phyloP scores from a whole-genome alignment of 192 early-diverging fungal genomes.

The Coemansia umbellata region DNA sequence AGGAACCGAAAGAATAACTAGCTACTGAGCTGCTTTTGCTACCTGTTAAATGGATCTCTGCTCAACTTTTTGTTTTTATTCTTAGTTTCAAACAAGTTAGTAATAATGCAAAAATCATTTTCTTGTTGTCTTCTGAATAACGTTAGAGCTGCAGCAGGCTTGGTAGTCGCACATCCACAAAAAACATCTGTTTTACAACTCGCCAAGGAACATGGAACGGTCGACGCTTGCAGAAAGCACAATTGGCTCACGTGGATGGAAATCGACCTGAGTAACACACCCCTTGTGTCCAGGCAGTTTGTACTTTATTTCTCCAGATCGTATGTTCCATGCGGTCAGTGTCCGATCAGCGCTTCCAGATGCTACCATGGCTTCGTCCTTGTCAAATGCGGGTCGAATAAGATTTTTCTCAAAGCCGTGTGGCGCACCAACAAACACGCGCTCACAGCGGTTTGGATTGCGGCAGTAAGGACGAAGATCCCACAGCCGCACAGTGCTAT shows the following conservation, averaged over 20 bases:
- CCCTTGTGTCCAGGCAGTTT: slow-evolving; percentile 96
- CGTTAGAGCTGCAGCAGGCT: no score
- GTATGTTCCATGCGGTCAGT: slow-evolving; percentile 86
- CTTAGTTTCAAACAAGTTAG: background rate
- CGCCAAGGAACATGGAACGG: slow-evolving; percentile 84
- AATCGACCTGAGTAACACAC: slow-evolving; percentile 89
- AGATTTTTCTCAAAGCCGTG: slow-evolving; percentile 96
- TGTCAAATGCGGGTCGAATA: slow-evolving; percentile 84
- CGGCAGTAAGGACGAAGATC: slow-evolving; percentile 82
- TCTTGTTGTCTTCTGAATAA: no score
- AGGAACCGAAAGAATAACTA: background rate
- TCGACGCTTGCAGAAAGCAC: slow-evolving; percentile 84
- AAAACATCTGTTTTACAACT: no score
- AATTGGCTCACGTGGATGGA: slow-evolving; percentile 84
- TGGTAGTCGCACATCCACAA: no score
- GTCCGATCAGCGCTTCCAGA: slow-evolving; percentile 83
- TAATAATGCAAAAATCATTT: no score
- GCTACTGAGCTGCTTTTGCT: background rate
- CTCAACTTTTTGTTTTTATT: background rate
- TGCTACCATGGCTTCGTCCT: slow-evolving; percentile 79
- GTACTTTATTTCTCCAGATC: slow-evolving; percentile 77
- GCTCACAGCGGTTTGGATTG: slow-evolving; percentile 69
- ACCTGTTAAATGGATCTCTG: background rate
- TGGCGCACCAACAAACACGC: slow-evolving; percentile 80
- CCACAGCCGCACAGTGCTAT: slow-evolving; percentile 95